Evolutionary conservation across 139 green algal species (phyloP), one percentile per base, ranked within the genome.

Genomic region (Chlamydomonas eustigma): DNA sequence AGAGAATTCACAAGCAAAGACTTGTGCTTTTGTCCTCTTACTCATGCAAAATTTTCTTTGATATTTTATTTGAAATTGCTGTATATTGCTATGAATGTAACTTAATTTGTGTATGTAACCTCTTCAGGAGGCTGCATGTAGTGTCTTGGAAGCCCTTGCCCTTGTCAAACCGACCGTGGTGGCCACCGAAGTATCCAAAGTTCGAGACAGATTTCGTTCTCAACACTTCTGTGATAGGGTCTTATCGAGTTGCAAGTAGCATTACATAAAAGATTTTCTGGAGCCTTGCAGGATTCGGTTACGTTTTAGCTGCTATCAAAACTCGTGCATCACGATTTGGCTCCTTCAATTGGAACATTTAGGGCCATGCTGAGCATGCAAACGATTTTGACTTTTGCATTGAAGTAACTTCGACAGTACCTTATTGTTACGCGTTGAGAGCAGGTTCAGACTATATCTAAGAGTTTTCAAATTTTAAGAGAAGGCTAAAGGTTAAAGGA

Each of bases 221-320:
- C 82, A 85, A 64, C 78, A 88, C 67, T 87, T 83, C 64, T 87
- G 79, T 70, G 75, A 88, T 32, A 67, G 82, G 1, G 84, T 88
- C 39, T 77, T 89, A 4, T 77, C 71, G 30, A 79, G 79, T 31
- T 83, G 80, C 58, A 8, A 68, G 44, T 58, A n/a, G n/a, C n/a
- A n/a, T n/a, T n/a, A n/a, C n/a, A n/a, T n/a, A n/a, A n/a, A n/a
- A n/a, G n/a, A n/a, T n/a, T n/a, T n/a, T n/a, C n/a, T n/a, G n/a
- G n/a, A n/a, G n/a, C n/a, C n/a, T n/a, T n/a, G n/a, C n/a, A n/a
- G n/a, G n/a, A n/a, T n/a, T n/a, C n/a, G n/a, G n/a, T n/a, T n/a
- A n/a, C n/a, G n/a, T n/a, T n/a, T n/a, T n/a, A n/a, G n/a, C n/a
- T n/a, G n/a, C n/a, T n/a, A n/a, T n/a, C n/a, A n/a, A n/a, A n/a